Evolutionary conservation across 352 stramenopile genomes (phyloP), one percentile per base, ranked within the genome.

Genomic region (Globisporangium iwayamae): DNA sequence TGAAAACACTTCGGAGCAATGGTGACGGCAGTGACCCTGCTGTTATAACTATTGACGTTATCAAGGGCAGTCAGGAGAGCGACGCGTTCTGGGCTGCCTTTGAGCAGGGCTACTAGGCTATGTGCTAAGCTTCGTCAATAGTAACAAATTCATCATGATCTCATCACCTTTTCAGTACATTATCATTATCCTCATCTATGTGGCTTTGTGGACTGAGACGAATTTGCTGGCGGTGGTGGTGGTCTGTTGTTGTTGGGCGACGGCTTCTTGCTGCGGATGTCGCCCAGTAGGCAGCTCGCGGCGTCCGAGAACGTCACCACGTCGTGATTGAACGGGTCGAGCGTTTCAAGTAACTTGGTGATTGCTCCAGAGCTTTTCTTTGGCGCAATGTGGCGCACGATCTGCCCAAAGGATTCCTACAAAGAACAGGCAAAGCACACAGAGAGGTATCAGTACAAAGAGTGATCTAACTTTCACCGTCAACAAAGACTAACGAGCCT

Each of bases 221-320:
- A 13, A 41, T 53, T 2, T 38, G 32, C n/a, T 39, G 52, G 16
- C 22, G 7, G 4, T 45, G 32, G 28, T 22, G 50, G 13, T n/a
- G 46, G 36, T 20, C 7, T 52, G 46, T 34, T 52, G 45, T 70
- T 78, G 39, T 60, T 25, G 39, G 67, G 59, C 32, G 59, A 63
- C 28, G 64, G n/a, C 30, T 56, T 50, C 39, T 62, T 75, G 56
- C 43, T 54, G 1, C 75, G 72, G 18, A 83, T 79, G 32, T 78
- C 72, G 4, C 53, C 62, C 60, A 83, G 57, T 38, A 83, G 67
- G 14, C 65, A 71, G 46, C 66, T 75, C 39, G 65, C 75, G 52
- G 75, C 70, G 51, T 93, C 83, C 6, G 79, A 90, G 65, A 93
- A 95, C 4, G 81, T 94, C 53, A 94, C 69, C n/a, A 81, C 71